These are phyloP conservation scores for Opeltia flavorubescens DNA, from an alignment of 495 filamentous ascomycete species.

Conservation along the genomic window DNA sequence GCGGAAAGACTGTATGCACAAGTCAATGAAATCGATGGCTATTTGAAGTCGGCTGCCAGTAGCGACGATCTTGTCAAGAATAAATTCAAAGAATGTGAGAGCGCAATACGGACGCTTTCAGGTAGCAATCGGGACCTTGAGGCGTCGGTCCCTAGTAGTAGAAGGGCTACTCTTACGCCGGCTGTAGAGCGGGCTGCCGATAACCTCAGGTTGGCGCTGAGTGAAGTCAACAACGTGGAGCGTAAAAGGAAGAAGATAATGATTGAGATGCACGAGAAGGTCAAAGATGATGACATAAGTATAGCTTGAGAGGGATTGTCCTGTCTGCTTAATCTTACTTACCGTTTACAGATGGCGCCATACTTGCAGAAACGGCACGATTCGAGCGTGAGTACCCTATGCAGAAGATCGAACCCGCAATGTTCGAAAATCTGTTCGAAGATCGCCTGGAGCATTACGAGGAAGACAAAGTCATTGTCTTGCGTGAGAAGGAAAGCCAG, in stretches of 20 bases:
- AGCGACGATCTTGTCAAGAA: conserved; percentile 69
- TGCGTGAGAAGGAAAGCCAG: conserved; percentile 63
- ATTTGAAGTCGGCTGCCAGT: conserved; percentile 70
- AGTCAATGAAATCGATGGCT: conserved; percentile 67
- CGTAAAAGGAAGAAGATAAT: conserved; percentile 60
- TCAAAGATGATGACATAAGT: conserved; percentile 81
- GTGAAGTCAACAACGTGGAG: conserved; percentile 71
- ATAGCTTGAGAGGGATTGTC: conserved; percentile 8
- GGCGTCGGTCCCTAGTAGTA: conserved; percentile 77
- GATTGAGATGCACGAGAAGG: conserved; percentile 61
- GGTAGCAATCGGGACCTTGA: conserved; percentile 67
- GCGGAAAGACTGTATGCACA: conserved; percentile 64
- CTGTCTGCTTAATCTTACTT: background rate
- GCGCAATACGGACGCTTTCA: conserved; percentile 56
- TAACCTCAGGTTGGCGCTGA: conserved; percentile 59
- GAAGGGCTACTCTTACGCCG: conserved; percentile 61
- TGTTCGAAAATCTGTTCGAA: conserved; percentile 88
- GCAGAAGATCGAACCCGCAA: conserved; percentile 65
- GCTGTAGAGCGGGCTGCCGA: conserved; percentile 65
- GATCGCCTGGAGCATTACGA: conserved; percentile 68
- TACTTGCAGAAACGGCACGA: conserved; percentile 67
- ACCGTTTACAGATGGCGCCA: conserved; percentile 39
- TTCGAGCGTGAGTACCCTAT: conserved; percentile 77
- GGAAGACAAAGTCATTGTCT: conserved; percentile 51
- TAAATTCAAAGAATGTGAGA: conserved; percentile 65